Conservation (phyloP, 139 green algal species). For the Coccomyxa sp. region DNA sequence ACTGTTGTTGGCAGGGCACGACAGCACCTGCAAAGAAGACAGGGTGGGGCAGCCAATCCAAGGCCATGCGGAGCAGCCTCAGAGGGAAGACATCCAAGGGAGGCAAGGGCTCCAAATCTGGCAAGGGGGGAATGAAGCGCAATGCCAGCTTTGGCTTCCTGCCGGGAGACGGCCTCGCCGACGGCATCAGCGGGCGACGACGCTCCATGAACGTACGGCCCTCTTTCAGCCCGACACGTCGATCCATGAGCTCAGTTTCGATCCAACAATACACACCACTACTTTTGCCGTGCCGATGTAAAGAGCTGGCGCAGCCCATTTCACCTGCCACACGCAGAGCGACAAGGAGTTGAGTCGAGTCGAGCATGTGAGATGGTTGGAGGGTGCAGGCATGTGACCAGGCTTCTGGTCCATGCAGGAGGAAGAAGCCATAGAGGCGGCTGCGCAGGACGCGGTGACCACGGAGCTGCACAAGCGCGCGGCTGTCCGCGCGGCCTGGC, state of each 20-base stretch:
- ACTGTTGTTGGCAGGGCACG: too few relatives aligned
- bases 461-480: slow-evolving; percentile 3
- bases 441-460: slow-evolving; percentile 9
- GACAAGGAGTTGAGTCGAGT: too few relatives aligned
- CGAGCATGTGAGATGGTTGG: too few relatives aligned
- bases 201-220: not conserved
- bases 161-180: not conserved
- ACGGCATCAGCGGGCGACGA: too few relatives aligned
- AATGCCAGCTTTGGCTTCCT: not conserved
- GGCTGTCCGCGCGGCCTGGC: not conserved
- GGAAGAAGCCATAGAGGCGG: slow-evolving; percentile 2
- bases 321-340: too few relatives aligned
- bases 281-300: too few relatives aligned
- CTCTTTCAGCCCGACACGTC: too few relatives aligned
- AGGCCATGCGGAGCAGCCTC: not conserved
- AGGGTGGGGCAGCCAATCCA: not conserved
- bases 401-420: not conserved
- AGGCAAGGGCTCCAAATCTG: not conserved
- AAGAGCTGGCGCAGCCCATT: too few relatives aligned
- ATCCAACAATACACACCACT: too few relatives aligned
- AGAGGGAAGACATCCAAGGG: not conserved
- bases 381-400: too few relatives aligned
- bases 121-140: not conserved
- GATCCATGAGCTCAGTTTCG: too few relatives aligned
- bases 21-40: too few relatives aligned